Evolutionary conservation across 2,329 filamentous ascomycete species (phyloP), one percentile per base, ranked within the genome.

Genomic region (Fusarium equiseti): DNA sequence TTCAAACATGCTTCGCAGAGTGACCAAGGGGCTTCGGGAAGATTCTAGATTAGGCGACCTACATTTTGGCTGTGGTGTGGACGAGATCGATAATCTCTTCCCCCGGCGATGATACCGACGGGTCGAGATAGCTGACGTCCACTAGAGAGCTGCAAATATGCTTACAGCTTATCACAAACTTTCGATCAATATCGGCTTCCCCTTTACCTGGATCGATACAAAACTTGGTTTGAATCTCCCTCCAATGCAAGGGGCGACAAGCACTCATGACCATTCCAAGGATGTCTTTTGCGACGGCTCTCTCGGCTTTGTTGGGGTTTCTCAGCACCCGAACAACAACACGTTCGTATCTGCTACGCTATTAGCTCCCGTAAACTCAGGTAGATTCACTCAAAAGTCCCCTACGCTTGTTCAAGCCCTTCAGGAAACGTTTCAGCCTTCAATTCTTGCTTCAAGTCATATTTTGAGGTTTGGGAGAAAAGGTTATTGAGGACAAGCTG

Each of bases 361-460:
- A 9, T 46, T 10, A 46, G 24, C 4, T 10, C 7, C 1, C 1
- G 3, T 3, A 1, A 15, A 10, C 3, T 10, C 8, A 13, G 3
- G 4, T 7, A 4, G 1, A 15, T 11, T 2, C 6, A 2, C 27
- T 18, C 0, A 4, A n/a, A 13, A 1, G 12, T 5, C 31, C 1
- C 44, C 6, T 46, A 46, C 44, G 44, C 44, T 46, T 46, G 44
- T 3, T 46, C 11, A 20, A 46, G 24, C 0, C 44, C 44, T 4
- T 46, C 24, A 1, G 44, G 44, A 13, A 46, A 46, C 9, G 44
- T 46, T 5, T 10, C 24, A 5, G 11, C 18, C 8, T 46, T 27
- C 24, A 46, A n/a, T 7, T 46, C 44, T 9, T 46, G 18, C 18
- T 46, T 46, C 16, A 46, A 15, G 24, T 46, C 24, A 15, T 46